Evolutionary conservation across 768 basidiomycete genomes (phyloP).

Genomic region (Favolaschia claudopus): DNA sequence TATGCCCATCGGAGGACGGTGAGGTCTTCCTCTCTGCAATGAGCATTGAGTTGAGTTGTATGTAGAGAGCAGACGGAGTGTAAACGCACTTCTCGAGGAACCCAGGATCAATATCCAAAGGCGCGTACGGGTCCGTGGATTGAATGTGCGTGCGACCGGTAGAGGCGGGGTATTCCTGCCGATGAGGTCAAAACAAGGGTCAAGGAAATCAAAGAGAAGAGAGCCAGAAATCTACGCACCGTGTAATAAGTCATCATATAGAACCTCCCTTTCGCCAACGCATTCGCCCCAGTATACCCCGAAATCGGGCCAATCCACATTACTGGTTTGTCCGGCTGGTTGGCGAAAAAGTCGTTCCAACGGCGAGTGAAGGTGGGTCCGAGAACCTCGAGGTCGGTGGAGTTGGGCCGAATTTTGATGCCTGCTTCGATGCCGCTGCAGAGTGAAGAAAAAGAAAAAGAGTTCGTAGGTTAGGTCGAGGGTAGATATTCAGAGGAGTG

Average conservation of each 20-base stretch:
- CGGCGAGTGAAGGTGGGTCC: slow-evolving; percentile 53
- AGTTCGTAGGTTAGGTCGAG: no score
- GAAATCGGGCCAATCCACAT: slow-evolving; percentile 49
- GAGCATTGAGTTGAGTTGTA: background rate
- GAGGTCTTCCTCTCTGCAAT: slow-evolving; percentile 25
- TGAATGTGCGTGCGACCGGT: slow-evolving; percentile 46
- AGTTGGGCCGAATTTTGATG: slow-evolving; percentile 59
- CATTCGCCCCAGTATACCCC: slow-evolving; percentile 38
- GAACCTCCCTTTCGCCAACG: slow-evolving; percentile 25
- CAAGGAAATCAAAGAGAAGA: no score
- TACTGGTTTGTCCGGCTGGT: slow-evolving; percentile 61
- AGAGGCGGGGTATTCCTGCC: slow-evolving; percentile 42
- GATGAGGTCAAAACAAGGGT: no score
- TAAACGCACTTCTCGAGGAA: slow-evolving; percentile 44
- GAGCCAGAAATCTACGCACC: slow-evolving; percentile 39
- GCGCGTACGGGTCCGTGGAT: slow-evolving; percentile 38
- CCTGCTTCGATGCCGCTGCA: slow-evolving; percentile 60
- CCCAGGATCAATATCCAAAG: slow-evolving; percentile 38
- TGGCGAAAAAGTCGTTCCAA: slow-evolving; percentile 58
- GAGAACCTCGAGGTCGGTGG: slow-evolving; percentile 54
- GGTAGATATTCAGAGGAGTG: no score
- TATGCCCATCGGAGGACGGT: slow-evolving; percentile 40
- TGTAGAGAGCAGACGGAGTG: background rate
- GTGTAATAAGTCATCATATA: slow-evolving; percentile 37
- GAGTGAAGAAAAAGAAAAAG: background rate